Evolutionary conservation across 2,329 filamentous ascomycete species (phyloP).

Genomic region (Aspergillus sclerotialis): DNA sequence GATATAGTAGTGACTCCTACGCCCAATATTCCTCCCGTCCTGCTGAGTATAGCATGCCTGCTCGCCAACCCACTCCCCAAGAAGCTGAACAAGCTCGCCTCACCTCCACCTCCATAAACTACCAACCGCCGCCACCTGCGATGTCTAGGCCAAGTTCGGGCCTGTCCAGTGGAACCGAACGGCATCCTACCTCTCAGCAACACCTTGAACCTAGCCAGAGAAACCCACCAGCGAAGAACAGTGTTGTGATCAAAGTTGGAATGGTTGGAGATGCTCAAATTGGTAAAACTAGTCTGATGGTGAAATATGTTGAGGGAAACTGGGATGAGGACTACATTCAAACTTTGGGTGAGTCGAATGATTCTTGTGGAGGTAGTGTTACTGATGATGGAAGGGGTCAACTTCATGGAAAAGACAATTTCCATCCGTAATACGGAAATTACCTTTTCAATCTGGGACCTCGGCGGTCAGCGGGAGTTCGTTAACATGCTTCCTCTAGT

Average conservation of each 20-base stretch:
- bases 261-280: slow-evolving; percentile 99
- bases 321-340: slow-evolving; percentile 99
- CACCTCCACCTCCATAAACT: slow-evolving; percentile 31
- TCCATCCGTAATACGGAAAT: slow-evolving; percentile 99
- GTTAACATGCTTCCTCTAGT: slow-evolving; percentile 99
- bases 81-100: slow-evolving; percentile 42
- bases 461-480: slow-evolving; percentile 95
- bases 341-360: slow-evolving; percentile 60
- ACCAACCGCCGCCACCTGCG: slow-evolving; percentile 33
- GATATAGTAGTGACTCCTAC: slow-evolving; percentile 38
- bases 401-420: slow-evolving; percentile 99
- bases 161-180: slow-evolving; percentile 38
- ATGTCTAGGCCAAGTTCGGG: slow-evolving; percentile 44
- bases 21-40: slow-evolving; percentile 45
- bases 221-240: slow-evolving; percentile 42
- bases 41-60: slow-evolving; percentile 21
- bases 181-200: slow-evolving; percentile 41
- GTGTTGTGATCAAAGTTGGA: slow-evolving; percentile 96
- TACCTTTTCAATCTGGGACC: slow-evolving; percentile 98
- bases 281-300: slow-evolving; percentile 98
- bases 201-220: slow-evolving; percentile 44
- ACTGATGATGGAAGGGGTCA: slow-evolving; percentile 59
- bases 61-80: slow-evolving; percentile 35
- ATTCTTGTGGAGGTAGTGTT: neutral
- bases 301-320: slow-evolving; percentile 98